These are phyloP conservation scores for Euphorbia peplus DNA, from an alignment of 345 rosid genomes.

Conservation along the genomic window DNA sequence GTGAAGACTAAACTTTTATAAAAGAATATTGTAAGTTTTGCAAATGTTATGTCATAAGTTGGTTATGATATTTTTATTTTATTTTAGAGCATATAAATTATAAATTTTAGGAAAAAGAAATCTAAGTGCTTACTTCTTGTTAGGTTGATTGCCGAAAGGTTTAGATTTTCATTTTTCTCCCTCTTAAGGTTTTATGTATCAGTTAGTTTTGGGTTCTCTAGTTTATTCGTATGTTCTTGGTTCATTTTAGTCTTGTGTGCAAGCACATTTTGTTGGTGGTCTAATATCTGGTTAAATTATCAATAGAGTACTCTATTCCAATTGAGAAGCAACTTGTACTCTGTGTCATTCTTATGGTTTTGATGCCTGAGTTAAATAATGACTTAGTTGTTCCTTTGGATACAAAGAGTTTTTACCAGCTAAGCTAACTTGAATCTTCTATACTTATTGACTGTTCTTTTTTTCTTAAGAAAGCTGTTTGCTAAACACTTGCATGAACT, in stretches of 20 bases:
- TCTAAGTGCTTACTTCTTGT: background rate
- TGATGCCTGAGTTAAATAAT: background rate
- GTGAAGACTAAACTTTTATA: background rate
- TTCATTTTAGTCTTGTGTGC: background rate
- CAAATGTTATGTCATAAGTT: background rate
- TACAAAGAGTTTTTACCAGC: background rate
- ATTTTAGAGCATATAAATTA: background rate
- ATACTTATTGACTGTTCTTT: background rate
- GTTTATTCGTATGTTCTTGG: background rate
- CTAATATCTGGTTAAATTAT: background rate
- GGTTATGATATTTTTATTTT: background rate
- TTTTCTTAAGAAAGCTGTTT: background rate
- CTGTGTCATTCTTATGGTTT: too few species aligned
- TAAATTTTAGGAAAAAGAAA: too few species aligned
- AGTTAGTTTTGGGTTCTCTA: background rate
- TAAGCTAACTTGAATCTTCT: background rate
- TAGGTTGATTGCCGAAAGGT: background rate
- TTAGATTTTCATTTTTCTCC: background rate
- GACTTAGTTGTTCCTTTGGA: background rate
- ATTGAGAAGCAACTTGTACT: too few species aligned
- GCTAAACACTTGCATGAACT: background rate
- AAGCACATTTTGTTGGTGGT: background rate
- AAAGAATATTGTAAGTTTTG: background rate
- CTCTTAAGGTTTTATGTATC: background rate
- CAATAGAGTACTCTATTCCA: background rate